Evolutionary conservation across 2,329 filamentous ascomycete species (phyloP).

Genomic region (Madurella mycetomatis): DNA sequence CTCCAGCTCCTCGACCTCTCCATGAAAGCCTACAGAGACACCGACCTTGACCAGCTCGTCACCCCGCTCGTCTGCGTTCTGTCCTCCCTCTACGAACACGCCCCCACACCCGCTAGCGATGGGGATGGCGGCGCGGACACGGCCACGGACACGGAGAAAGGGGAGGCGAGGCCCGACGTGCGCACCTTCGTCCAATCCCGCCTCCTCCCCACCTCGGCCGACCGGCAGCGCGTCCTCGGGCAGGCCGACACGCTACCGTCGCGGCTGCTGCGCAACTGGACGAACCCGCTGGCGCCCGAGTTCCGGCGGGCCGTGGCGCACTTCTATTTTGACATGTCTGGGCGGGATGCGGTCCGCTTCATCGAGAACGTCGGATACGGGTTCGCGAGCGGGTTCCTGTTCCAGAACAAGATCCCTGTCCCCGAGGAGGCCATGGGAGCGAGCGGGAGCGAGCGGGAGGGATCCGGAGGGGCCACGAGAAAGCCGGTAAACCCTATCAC

Average conservation of each 20-base stretch:
- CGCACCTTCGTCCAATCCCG: slow-evolving; percentile 58
- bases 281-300: slow-evolving; percentile 65
- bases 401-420: slow-evolving; percentile 75
- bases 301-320: slow-evolving; percentile 71
- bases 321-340: slow-evolving; percentile 82
- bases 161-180: slow-evolving; percentile 30
- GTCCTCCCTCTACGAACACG: slow-evolving; percentile 64
- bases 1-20: slow-evolving; percentile 66
- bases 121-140: background rate
- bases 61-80: slow-evolving; percentile 72
- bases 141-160: too few relatives aligned
- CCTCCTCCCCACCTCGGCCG: slow-evolving; percentile 71
- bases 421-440: slow-evolving; percentile 52
- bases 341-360: slow-evolving; percentile 72
- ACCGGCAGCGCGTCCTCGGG: slow-evolving; percentile 74
- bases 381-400: slow-evolving; percentile 84
- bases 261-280: slow-evolving; percentile 71
- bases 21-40: slow-evolving; percentile 57
- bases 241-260: slow-evolving; percentile 69
- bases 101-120: slow-evolving; percentile 44
- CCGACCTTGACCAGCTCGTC: slow-evolving; percentile 67
- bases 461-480: background rate
- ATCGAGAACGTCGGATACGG: slow-evolving; percentile 93
- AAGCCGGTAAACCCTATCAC: slow-evolving; percentile 75
- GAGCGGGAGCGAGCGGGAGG: slow-evolving; percentile 16